These are phyloP conservation scores for Penicillium hesseltinei DNA, from an alignment of 2,329 filamentous ascomycete genomes.

Conservation along the genomic window DNA sequence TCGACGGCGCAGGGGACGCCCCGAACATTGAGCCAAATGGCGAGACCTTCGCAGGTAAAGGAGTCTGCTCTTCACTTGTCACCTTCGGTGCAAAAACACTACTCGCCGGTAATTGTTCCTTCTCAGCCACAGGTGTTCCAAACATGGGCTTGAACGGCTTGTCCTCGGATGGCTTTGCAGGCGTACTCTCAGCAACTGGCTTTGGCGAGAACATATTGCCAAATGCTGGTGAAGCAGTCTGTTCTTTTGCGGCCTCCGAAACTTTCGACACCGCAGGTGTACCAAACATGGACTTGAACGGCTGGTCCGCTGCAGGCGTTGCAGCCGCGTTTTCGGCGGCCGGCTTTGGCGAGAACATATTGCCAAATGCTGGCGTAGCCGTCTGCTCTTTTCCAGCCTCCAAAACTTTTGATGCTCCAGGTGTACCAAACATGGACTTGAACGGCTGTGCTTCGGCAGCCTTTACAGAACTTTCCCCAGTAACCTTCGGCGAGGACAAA, in stretches of 20 bases:
- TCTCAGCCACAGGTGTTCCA: constrained; percentile 1
- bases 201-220: constrained; percentile 8
- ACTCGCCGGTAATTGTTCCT: background rate
- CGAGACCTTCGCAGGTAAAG: constrained; percentile 14
- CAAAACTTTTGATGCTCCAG: background rate
- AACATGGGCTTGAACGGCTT: constrained; percentile 1
- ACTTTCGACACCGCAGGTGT: constrained; percentile 1
- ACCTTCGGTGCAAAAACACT: constrained; percentile 12
- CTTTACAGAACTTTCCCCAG: constrained; percentile 4
- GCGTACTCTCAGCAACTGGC: constrained; percentile 1
- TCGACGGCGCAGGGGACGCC: constrained; percentile 2
- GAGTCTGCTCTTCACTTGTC: background rate
- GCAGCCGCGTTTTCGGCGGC: background rate
- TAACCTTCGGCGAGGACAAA: constrained; percentile 2
- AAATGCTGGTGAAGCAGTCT: constrained; percentile 1
- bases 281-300: constrained; percentile 7
- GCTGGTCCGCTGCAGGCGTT: background rate
- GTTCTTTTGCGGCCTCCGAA: background rate
- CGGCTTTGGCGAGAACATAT: constrained; percentile 6
- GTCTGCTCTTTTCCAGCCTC: background rate
- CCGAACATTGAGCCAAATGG: constrained; percentile 30
- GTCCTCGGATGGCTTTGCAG: background rate
- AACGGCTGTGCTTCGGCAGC: background rate
- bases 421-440: constrained; percentile 5
- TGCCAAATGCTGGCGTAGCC: constrained; percentile 1